Conservation (phyloP, 345 rosid genomes). For the Eucalyptus decipiens region DNA sequence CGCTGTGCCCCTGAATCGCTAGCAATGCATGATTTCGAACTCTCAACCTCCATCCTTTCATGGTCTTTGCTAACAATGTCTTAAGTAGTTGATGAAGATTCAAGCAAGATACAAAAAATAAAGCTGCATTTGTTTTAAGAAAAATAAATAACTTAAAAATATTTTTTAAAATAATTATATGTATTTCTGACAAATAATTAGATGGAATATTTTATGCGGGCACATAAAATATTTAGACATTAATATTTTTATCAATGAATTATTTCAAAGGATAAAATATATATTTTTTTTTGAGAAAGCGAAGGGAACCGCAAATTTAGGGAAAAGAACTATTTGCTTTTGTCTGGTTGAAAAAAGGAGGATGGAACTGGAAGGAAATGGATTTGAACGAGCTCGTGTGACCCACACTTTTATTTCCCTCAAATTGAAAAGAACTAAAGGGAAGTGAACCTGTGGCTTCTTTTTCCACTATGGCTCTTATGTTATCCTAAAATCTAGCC, state of each 20-base stretch:
- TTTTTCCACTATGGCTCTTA: not conserved
- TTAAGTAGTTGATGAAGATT: too few species aligned
- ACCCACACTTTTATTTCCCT: not conserved
- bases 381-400: not conserved
- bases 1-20: too few species aligned
- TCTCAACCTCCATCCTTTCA: not conserved
- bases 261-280: too few species aligned
- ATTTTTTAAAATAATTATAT: too few species aligned
- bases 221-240: too few species aligned
- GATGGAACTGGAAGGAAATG: not conserved
- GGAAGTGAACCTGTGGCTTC: not conserved
- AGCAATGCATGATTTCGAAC: too few species aligned
- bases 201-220: too few species aligned
- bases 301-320: not conserved
- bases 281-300: too few species aligned
- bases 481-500: not conserved
- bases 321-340: not conserved
- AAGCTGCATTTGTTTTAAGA: accelerated
- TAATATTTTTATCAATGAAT: too few species aligned
- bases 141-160: too few species aligned
- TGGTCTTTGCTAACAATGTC: not conserved
- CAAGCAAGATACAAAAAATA: too few species aligned
- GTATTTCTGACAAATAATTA: accelerated
- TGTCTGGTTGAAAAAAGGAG: not conserved
- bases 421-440: not conserved